These are phyloP conservation scores for Termitomyces sp. DNA, from an alignment of 768 basidiomycete genomes.

Conservation along the genomic window DNA sequence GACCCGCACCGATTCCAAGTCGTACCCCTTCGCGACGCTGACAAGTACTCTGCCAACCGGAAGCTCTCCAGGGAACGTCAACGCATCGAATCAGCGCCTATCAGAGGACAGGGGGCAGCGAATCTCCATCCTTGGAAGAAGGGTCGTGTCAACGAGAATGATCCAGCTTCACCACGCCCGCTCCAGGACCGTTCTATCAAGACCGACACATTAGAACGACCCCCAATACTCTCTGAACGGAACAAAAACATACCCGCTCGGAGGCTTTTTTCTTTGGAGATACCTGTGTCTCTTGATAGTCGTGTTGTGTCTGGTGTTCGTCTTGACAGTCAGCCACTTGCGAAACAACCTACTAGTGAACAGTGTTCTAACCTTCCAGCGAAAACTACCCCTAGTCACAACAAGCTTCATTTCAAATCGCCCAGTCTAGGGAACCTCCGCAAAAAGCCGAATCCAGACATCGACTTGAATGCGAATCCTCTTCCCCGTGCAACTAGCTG, in stretches of 20 bases:
- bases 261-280: neutral
- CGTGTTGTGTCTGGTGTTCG: neutral
- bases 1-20: slow-evolving; percentile 42
- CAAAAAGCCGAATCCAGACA: slow-evolving; percentile 5
- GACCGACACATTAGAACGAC: slow-evolving; percentile 1
- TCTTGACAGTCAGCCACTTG: neutral
- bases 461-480: slow-evolving; percentile 1
- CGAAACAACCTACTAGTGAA: slow-evolving; percentile 1
- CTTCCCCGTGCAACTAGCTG: slow-evolving; percentile 18
- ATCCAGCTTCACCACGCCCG: neutral
- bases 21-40: slow-evolving; percentile 34
- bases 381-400: neutral
- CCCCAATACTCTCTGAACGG: slow-evolving; percentile 2
- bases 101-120: neutral
- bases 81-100: neutral
- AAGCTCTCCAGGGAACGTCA: neutral
- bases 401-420: slow-evolving; percentile 9
- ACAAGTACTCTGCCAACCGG: slow-evolving; percentile 1
- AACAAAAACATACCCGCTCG: slow-evolving; percentile 4
- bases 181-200: neutral
- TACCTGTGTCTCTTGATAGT: neutral
- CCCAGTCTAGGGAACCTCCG: slow-evolving; percentile 13
- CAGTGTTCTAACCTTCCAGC: neutral
- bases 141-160: slow-evolving; percentile 5
- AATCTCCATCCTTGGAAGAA: slow-evolving; percentile 5